Evolutionary conservation across 768 basidiomycete species (phyloP).

Genomic region (Tylopilus felleus): DNA sequence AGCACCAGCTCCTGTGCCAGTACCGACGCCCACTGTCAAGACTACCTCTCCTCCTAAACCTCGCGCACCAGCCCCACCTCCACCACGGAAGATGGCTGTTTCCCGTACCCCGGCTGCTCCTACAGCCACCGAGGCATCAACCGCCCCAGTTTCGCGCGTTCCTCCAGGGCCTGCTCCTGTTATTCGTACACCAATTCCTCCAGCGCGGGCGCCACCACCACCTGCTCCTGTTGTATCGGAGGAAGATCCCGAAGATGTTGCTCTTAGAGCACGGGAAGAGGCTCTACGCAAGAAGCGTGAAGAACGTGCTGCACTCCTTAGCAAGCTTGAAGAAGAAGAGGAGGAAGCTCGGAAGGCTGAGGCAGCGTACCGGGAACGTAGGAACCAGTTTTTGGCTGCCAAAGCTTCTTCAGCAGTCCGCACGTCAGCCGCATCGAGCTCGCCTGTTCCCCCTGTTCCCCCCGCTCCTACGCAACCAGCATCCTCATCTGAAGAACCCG

Average conservation of each 20-base stretch:
- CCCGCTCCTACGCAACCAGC: constrained; percentile 31
- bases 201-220: constrained; percentile 54
- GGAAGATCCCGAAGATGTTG: constrained; percentile 77
- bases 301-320: constrained; percentile 65
- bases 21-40: constrained; percentile 37
- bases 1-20: constrained; percentile 34
- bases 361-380: constrained; percentile 36
- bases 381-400: constrained; percentile 36
- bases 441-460: constrained; percentile 38
- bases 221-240: constrained; percentile 38
- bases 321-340: constrained; percentile 68
- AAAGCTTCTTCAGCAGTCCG: constrained; percentile 34
- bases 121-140: constrained; percentile 22
- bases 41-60: constrained; percentile 35
- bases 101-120: constrained; percentile 19
- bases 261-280: constrained; percentile 64
- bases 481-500: constrained; percentile 16
- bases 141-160: constrained; percentile 20
- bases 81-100: constrained; percentile 19
- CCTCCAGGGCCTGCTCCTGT: constrained; percentile 25
- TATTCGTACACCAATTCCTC: constrained; percentile 30
- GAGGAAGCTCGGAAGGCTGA: constrained; percentile 50
- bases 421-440: constrained; percentile 19
- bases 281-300: constrained; percentile 68
- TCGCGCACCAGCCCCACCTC: constrained; percentile 36